Evolutionary conservation across 2,329 filamentous ascomycete genomes (phyloP), one percentile per base, ranked within the genome.

Genomic region (Dichotomopilus funicola): DNA sequence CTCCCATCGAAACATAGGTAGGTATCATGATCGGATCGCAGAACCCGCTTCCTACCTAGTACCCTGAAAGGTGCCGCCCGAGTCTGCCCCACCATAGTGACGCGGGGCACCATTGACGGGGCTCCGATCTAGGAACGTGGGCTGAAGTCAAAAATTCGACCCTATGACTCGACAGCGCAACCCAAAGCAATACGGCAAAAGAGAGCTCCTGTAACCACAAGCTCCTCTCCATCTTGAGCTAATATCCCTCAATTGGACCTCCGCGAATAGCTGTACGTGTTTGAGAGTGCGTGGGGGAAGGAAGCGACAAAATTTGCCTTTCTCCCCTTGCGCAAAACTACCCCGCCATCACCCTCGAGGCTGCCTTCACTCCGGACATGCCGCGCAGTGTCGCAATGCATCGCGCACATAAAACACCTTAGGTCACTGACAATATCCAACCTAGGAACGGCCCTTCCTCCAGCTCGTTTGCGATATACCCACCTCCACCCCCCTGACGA

Each of bases 71-170:
- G 4, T 12, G n/a, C 34, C n/a, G 50, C 41, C 31, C 40, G 40
- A 5, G 8, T n/a, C 44, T 53, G 49, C 59, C 60, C 58, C 61
- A 60, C 62, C 62, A 61, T 60, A 54, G 45, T 42, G 50, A 38
- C 55, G 56, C 53, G 56, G 58, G 55, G 64, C 63, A 65, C 65
- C 65, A 66, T 57, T 63, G 59, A 60, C 57, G 59, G 44, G 35
- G 60, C 65, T 70, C 70, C 69, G 71, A 71, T 72, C 57, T 63
- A 72, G 70, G 71, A 72, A 72, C 70, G 69, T 72, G 70, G 69
- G 66, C 45, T 41, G 43, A 27, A 27, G 33, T 36, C 51, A 57
- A 60, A 60, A 62, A 57, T 54, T 55, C 54, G 51, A 48, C 54
- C 19, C 40, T 54, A 42, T 56, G 55, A 59, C 57, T 59, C 59